phyloP scores from a whole-genome alignment of 257 asterid species.

The Craterostigma plantagineum region DNA sequence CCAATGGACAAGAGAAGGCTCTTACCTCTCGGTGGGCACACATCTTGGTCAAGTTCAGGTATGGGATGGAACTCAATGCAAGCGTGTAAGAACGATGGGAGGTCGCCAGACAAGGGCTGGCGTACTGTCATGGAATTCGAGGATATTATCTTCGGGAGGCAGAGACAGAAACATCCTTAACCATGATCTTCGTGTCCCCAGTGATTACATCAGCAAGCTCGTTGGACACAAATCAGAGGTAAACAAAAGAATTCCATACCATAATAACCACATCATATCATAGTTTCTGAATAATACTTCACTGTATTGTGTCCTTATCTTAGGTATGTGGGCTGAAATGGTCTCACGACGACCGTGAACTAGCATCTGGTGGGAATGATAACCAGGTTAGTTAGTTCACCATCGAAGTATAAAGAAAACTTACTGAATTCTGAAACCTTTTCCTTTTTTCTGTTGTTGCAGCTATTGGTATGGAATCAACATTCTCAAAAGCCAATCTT shows the following conservation, averaged over 20 bases:
- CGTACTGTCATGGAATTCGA: constrained; percentile 76
- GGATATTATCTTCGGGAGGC: constrained; percentile 86
- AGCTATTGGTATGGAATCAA: constrained; percentile 94
- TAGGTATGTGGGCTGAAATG: constrained; percentile 94
- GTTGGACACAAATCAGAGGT: constrained; percentile 95
- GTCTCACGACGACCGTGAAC: constrained; percentile 96
- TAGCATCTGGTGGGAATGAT: constrained; percentile 97
- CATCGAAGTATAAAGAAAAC: neutral
- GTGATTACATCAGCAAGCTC: constrained; percentile 68
- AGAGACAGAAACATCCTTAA: constrained; percentile 89
- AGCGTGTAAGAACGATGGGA: constrained; percentile 71
- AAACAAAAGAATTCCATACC: too few relatives aligned
- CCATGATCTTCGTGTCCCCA: constrained; percentile 80
- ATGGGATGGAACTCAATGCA: constrained; percentile 95
- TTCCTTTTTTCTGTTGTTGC: constrained; percentile 2
- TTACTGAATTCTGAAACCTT: neutral
- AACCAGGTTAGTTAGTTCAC: constrained; percentile 38
- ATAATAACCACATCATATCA: neutral
- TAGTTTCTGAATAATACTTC: constrained; percentile 1
- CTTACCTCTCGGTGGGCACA: constrained; percentile 80
- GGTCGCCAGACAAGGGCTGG: constrained; percentile 95
- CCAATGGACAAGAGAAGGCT: constrained; percentile 93
- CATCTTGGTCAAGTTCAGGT: constrained; percentile 92
- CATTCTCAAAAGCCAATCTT: constrained; percentile 62
- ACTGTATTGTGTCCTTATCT: constrained; percentile 1